Base-by-base conservation (phyloP, 768 basidiomycete species). In the Mrakia hoshinonis region DNA sequence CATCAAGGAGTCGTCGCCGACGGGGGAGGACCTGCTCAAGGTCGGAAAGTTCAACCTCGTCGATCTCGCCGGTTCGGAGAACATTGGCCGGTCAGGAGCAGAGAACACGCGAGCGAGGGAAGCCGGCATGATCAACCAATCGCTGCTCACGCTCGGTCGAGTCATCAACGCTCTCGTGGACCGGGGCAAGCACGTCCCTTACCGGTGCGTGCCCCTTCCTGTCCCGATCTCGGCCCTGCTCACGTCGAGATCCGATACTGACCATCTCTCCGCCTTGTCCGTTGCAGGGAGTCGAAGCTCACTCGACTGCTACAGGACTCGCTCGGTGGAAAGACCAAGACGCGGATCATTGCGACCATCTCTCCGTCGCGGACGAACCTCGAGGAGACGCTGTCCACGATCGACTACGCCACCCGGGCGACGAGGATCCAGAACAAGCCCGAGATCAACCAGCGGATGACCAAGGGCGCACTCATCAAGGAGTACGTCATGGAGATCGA, bases 71-170 rank as follows among this genome's bases (percentile, higher is more conserved):
- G 96, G 96, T 9, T 94, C 92, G 1, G 96, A 99, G 80, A 97
- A 96, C 75, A 94, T 99, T 77, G 94, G 93, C 12, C 84, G 95
- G 29, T 92, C 90, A 0, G 96, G 96, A 22, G 96, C 96, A 2
- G 92, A 93, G 78, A 91, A 96, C 76, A 92, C 91, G 78, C 83
- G 94, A 70, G 96, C 96, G 15, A 84, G 92, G 74, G 96, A 99
- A 78, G 96, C 96, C 1, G 96, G 96, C 13, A 96, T 94, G 90
- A 98, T 99, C 79, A 99, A 98, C 77, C 92, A 96, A 80, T 94
- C 91, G 77, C 82, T 99, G 62, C 83, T 99, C 2, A 97, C 96
- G n/a, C 86, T 99, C 18, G 96, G 96, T 0, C 83, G 96, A 39
- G 96, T 98, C 47, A 98, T 99, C 76, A 96, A 94, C 74, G 91